A percentile compares a stretch with the other conserved stretches of the same genome.
Evolutionary conservation across 116 monocot genomes (phyloP).

Genomic region (Dioscorea cayenensis): DNA sequence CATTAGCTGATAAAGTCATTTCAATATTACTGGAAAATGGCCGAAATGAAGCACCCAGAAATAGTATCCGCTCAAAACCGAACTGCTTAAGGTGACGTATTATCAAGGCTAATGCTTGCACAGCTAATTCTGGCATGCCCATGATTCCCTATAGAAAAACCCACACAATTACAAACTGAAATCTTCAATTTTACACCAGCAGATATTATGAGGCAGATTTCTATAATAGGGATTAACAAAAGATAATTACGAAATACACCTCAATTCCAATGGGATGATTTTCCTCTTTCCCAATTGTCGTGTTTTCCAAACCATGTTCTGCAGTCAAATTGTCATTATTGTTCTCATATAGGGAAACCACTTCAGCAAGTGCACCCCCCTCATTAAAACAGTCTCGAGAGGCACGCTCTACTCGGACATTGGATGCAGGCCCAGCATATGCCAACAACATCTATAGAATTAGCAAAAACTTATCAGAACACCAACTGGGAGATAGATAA

Average conservation of each 20-base stretch:
- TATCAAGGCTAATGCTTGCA: constrained; percentile 77
- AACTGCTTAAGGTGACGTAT: constrained; percentile 78
- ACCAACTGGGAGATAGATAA: neutral
- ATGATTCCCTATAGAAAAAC: constrained; percentile 55
- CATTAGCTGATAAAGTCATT: constrained; percentile 76
- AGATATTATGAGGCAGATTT: neutral
- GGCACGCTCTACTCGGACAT: constrained; percentile 64
- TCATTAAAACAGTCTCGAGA: constrained; percentile 60
- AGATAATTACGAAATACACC: constrained; percentile 30
- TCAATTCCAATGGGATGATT: constrained; percentile 42
- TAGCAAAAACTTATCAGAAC: neutral
- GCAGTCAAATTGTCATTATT: constrained; percentile 10
- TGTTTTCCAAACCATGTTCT: constrained; percentile 13
- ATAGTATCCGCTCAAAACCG: constrained; percentile 83
- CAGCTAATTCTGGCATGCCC: constrained; percentile 75
- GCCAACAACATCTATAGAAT: constrained; percentile 56
- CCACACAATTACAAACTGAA: neutral
- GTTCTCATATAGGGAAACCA: constrained; percentile 71
- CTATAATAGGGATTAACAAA: neutral
- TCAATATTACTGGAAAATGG: constrained; percentile 61
- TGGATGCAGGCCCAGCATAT: constrained; percentile 67
- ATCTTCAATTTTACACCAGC: neutral
- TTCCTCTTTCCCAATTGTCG: constrained; percentile 14
- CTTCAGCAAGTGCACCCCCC: constrained; percentile 78
- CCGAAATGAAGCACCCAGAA: constrained; percentile 73